Percentiles rank a stretch among this genome's conserved stretches.
These are phyloP conservation scores for Citrullus amarus DNA, from an alignment of 306 rosid species.

Conservation along the genomic window DNA sequence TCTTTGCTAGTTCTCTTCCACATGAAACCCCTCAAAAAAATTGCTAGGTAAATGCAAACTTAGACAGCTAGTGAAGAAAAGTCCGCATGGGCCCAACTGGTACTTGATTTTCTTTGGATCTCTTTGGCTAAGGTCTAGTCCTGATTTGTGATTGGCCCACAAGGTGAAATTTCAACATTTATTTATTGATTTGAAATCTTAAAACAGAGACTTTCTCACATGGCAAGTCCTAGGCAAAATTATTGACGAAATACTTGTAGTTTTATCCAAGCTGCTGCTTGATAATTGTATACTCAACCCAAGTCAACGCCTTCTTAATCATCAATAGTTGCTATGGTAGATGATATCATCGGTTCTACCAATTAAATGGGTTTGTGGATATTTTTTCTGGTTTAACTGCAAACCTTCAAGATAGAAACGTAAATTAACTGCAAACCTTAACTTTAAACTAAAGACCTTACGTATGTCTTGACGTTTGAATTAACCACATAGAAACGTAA, in stretches of 20 bases:
- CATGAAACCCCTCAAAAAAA: not conserved
- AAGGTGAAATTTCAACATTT: not conserved
- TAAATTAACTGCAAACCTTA: no score
- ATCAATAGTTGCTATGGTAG: conserved; percentile 5
- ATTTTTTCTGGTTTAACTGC: conserved; percentile 13
- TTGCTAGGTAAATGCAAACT: not conserved
- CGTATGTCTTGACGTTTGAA: conserved; percentile 14
- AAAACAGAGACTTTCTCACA: not conserved
- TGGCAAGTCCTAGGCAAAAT: not conserved
- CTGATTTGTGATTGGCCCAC: not conserved
- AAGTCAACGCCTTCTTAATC: conserved; percentile 22
- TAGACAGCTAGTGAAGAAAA: not conserved
- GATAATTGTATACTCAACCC: not conserved
- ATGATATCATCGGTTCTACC: not conserved
- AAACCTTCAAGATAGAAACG: no score
- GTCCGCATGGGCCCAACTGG: not conserved
- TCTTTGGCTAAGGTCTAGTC: not conserved
- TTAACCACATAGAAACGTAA: conserved; percentile 21
- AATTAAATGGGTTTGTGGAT: not conserved
- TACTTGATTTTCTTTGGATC: not conserved
- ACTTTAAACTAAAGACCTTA: not conserved
- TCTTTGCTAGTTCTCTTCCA: not conserved
- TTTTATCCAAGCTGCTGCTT: not conserved
- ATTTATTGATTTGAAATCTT: not conserved
- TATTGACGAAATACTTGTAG: not conserved